phyloP scores from a whole-genome alignment of 306 rosid species.

The Alnus glutinosa region DNA sequence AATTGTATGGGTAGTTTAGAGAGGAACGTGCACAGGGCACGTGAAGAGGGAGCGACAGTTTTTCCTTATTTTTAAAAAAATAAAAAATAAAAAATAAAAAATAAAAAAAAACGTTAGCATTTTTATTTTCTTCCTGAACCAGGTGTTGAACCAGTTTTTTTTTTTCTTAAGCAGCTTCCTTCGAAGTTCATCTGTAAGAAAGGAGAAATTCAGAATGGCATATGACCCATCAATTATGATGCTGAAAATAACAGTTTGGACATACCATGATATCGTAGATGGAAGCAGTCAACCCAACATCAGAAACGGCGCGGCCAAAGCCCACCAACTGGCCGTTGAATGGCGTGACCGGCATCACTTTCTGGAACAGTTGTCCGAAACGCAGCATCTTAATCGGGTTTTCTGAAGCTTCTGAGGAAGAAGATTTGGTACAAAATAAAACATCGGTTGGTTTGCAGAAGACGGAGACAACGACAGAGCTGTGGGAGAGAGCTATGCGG shows the following conservation, averaged over 20 bases:
- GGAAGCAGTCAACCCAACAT: constrained; percentile 74
- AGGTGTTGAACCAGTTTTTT: no score
- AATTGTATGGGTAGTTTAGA: no score
- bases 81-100: no score
- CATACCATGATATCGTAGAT: constrained; percentile 81
- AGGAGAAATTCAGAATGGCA: background rate
- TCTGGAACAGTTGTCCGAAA: constrained; percentile 41
- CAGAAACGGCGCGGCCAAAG: constrained; percentile 85
- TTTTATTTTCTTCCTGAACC: no score
- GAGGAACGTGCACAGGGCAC: no score
- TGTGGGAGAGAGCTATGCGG: constrained; percentile 65
- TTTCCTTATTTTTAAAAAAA: no score
- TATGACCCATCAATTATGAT: background rate
- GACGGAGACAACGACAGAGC: constrained; percentile 67
- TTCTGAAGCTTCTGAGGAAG: constrained; percentile 13
- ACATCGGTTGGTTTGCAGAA: constrained; percentile 55
- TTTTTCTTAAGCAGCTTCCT: no score
- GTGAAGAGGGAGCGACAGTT: no score
- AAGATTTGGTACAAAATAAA: background rate
- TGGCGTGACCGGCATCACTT: constrained; percentile 54
- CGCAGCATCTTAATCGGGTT: background rate
- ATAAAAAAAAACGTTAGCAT: no score
- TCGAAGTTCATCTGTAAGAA: background rate
- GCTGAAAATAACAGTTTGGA: background rate
- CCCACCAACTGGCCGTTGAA: constrained; percentile 62